These are phyloP conservation scores for Aureobasidium uvarum DNA, from an alignment of 2,329 filamentous ascomycete genomes.

Conservation along the genomic window DNA sequence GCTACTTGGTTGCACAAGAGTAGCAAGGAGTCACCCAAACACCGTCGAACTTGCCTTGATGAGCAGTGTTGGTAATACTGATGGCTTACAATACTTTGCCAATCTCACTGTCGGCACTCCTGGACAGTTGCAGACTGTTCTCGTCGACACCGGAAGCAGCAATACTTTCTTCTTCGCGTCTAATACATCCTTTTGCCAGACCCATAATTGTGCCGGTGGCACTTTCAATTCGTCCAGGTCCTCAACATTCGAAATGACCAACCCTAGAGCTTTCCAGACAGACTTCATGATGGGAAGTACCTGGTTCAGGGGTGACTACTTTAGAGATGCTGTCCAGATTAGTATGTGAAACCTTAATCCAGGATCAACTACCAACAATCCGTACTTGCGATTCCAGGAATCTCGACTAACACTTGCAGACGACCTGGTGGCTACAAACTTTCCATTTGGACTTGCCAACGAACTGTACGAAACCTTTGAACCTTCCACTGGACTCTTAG, in stretches of 20 bases:
- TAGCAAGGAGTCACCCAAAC: not conserved
- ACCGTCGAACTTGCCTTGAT: slow-evolving; percentile 2
- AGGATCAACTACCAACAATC: not conserved
- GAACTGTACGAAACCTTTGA: slow-evolving; percentile 27
- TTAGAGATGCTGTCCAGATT: not conserved
- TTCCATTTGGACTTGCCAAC: slow-evolving; percentile 37
- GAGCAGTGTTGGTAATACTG: not conserved
- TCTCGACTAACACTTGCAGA: slow-evolving; percentile 23
- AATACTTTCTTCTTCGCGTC: slow-evolving; percentile 38
- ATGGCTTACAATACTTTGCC: not conserved
- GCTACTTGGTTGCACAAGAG: not conserved
- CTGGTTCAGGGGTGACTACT: not conserved
- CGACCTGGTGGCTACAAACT: slow-evolving; percentile 33
- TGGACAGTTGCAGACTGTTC: slow-evolving; percentile 37
- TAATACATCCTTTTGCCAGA: slow-evolving; percentile 31
- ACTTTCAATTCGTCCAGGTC: slow-evolving; percentile 34
- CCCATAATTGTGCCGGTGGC: slow-evolving; percentile 34
- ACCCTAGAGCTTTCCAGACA: slow-evolving; percentile 25
- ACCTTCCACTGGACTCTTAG: slow-evolving; percentile 35
- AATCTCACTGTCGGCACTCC: slow-evolving; percentile 38
- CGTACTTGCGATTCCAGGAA: not conserved
- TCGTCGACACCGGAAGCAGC: slow-evolving; percentile 39
- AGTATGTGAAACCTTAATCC: not conserved
- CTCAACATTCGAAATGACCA: slow-evolving; percentile 33
- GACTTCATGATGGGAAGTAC: not conserved